These are phyloP conservation scores for Penicillium silybi DNA, from an alignment of 495 filamentous ascomycete species.

Conservation along the genomic window DNA sequence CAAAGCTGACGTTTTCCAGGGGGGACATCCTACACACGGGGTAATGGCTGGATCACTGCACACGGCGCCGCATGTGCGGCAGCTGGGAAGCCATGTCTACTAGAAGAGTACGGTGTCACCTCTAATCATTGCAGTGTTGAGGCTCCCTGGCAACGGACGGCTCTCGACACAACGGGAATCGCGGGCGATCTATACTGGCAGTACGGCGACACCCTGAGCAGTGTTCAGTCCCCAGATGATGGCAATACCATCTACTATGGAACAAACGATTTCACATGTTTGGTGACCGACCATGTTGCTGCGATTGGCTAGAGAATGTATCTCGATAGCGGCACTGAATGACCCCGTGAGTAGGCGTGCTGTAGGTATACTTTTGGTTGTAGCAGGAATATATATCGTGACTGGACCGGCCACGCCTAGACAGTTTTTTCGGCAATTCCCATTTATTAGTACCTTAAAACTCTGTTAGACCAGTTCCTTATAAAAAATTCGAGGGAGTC, in stretches of 20 bases:
- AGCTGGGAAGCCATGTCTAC: conserved; percentile 61
- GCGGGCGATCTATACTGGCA: conserved; percentile 65
- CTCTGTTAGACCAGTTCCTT: too few species aligned
- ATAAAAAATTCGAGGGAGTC: too few species aligned
- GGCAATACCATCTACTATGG: conserved; percentile 60
- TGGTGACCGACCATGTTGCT: conserved; percentile 57
- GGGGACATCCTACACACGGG: conserved; percentile 42
- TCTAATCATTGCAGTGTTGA: conserved; percentile 42
- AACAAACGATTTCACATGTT: conserved; percentile 46
- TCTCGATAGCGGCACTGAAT: too few species aligned
- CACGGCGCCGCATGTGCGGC: conserved; percentile 54
- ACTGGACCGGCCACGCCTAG: too few species aligned
- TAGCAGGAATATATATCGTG: too few species aligned
- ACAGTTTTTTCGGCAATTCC: too few species aligned
- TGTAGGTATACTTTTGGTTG: too few species aligned
- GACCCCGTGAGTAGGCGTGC: too few species aligned
- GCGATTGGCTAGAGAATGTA: conserved; percentile 27
- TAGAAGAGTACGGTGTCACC: conserved; percentile 63
- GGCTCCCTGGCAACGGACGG: conserved; percentile 56
- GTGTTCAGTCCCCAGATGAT: conserved; percentile 56
- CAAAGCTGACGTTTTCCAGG: conserved; percentile 15
- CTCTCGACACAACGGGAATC: conserved; percentile 46
- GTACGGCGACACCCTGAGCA: conserved; percentile 53
- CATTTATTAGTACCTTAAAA: too few species aligned
- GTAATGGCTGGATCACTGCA: conserved; percentile 56